phyloP scores from a whole-genome alignment of 225 moss, liverwort and hornwort species.

The Neckera pumila region DNA sequence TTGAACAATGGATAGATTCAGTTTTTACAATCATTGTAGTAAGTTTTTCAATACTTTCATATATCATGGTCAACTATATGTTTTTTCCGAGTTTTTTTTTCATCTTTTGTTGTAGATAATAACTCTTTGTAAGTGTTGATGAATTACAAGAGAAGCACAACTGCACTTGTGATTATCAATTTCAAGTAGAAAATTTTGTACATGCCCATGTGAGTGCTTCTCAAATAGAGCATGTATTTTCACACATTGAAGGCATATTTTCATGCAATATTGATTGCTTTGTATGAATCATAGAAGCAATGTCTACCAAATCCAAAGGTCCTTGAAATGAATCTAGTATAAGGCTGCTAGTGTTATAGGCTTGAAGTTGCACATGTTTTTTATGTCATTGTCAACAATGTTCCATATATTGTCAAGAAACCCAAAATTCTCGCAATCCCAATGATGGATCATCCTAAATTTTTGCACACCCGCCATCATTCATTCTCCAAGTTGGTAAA shows the following conservation, averaged over 20 bases:
- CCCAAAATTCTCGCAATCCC: fast-evolving
- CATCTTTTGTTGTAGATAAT: no score
- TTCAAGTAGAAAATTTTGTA: not conserved
- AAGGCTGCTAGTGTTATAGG: fast-evolving
- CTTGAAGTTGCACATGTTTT: not conserved
- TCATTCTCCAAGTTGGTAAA: fast-evolving
- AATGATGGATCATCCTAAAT: not conserved
- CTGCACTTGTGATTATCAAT: fast-evolving
- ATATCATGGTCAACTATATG: not conserved
- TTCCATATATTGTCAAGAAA: not conserved
- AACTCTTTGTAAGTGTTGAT: not conserved
- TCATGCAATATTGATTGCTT: not conserved
- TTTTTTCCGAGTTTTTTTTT: not conserved
- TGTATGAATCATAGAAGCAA: no score
- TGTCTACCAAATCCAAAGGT: not conserved
- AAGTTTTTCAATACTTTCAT: not conserved
- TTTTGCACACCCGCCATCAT: no score
- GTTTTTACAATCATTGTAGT: no score
- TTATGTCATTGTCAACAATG: not conserved
- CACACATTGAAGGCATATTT: not conserved
- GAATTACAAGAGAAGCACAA: no score
- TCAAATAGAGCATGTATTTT: fast-evolving
- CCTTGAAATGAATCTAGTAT: not conserved
- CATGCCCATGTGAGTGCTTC: fast-evolving
- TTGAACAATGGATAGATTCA: no score